phyloP scores from a whole-genome alignment of 225 moss, liverwort and hornwort genomes.

The Bryum argenteum region DNA sequence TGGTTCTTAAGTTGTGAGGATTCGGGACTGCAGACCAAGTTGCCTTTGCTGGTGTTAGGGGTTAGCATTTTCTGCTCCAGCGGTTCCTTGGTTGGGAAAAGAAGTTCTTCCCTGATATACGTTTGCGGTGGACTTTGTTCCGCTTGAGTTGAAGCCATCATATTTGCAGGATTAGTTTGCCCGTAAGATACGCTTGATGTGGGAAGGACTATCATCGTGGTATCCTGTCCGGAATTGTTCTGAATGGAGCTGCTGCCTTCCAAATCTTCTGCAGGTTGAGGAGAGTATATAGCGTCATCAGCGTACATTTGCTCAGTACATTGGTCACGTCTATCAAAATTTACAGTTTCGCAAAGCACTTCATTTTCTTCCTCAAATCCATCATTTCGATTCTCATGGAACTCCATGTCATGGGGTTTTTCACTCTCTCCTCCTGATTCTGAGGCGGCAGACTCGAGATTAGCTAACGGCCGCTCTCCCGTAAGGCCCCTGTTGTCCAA shows the following conservation, averaged over 20 bases:
- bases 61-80: slow-evolving; percentile 28
- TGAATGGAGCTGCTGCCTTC: slow-evolving; percentile 21
- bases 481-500: slow-evolving; percentile 32
- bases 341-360: slow-evolving; percentile 28
- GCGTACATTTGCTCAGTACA: slow-evolving; percentile 15
- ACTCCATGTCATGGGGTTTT: neutral
- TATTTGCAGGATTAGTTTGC: slow-evolving; percentile 20
- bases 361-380: slow-evolving; percentile 41
- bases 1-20: slow-evolving; percentile 8
- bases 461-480: slow-evolving; percentile 24
- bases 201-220: slow-evolving; percentile 47
- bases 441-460: slow-evolving; percentile 17
- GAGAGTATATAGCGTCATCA: neutral
- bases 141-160: slow-evolving; percentile 9
- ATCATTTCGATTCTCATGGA: slow-evolving; percentile 19
- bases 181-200: slow-evolving; percentile 35
- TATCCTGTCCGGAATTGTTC: slow-evolving; percentile 23
- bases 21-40: slow-evolving; percentile 1
- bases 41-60: slow-evolving; percentile 20
- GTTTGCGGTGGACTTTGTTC: slow-evolving; percentile 26
- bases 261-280: slow-evolving; percentile 19
- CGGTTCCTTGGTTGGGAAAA: slow-evolving; percentile 31
- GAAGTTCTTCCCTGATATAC: slow-evolving; percentile 1
- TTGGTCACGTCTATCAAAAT: neutral
- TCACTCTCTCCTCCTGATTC: slow-evolving; percentile 27